Conservation (phyloP, 139 green algal genomes). For the Haematococcus sp. region DNA sequence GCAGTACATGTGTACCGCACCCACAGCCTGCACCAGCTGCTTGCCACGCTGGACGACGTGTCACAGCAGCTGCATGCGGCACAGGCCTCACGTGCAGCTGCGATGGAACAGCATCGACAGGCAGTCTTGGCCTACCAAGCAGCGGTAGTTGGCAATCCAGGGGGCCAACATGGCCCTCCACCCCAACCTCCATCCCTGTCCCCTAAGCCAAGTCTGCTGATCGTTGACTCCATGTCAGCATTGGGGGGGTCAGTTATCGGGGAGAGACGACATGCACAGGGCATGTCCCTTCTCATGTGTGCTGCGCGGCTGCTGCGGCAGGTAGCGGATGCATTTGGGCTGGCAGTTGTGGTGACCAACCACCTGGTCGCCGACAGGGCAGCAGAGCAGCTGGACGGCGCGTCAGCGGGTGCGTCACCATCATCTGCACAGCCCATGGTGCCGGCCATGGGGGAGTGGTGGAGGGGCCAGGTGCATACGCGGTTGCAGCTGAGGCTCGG, state of each 20-base stretch:
- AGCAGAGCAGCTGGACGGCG: too few relatives aligned
- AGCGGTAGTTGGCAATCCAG: too few relatives aligned
- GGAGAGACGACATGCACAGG: too few relatives aligned
- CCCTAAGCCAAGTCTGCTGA: background rate
- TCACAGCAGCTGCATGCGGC: background rate
- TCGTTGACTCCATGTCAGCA: slow-evolving; percentile 11
- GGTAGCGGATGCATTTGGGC: background rate
- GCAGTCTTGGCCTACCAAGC: too few relatives aligned
- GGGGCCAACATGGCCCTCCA: background rate
- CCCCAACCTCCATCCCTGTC: background rate
- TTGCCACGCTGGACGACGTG: background rate
- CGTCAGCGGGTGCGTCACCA: background rate
- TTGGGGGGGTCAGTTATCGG: background rate
- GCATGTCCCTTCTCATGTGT: background rate
- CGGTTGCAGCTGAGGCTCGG: background rate
- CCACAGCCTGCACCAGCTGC: background rate
- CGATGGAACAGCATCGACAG: too few relatives aligned
- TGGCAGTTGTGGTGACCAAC: slow-evolving; percentile 11
- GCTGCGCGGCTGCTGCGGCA: background rate
- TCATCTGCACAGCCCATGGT: background rate
- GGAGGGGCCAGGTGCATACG: background rate
- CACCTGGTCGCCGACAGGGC: background rate
- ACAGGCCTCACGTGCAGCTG: too few relatives aligned
- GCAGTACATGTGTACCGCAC: background rate
- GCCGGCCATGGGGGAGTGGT: background rate